phyloP scores from a whole-genome alignment of 345 rosid species.

The Litchi chinensis region DNA sequence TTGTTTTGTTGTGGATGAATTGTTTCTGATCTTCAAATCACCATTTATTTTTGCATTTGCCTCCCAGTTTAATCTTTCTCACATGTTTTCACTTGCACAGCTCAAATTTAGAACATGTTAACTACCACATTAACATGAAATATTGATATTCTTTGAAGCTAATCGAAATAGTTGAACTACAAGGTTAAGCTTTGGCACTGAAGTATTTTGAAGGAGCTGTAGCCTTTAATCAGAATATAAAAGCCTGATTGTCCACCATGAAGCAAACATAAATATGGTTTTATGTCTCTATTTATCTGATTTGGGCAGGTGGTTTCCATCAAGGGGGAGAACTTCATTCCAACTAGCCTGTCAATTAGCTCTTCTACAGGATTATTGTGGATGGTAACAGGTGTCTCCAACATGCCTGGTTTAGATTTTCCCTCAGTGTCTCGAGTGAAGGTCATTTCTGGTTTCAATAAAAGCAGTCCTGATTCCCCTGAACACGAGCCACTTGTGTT shows the following conservation, averaged over 20 bases:
- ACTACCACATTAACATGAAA: neutral
- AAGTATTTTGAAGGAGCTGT: neutral
- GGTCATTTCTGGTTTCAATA: constrained; percentile 43
- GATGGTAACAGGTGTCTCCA: constrained; percentile 81
- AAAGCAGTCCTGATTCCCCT: constrained; percentile 18
- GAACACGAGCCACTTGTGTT: constrained; percentile 37
- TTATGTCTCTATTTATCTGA: constrained; percentile 5
- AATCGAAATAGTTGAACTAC: neutral
- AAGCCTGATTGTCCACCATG: neutral
- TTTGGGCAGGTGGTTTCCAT: constrained; percentile 54
- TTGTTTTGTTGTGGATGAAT: neutral
- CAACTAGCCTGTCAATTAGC: constrained; percentile 62
- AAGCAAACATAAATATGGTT: neutral
- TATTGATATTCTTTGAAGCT: neutral
- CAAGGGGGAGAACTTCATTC: constrained; percentile 65
- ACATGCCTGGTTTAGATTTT: constrained; percentile 48
- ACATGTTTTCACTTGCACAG: neutral
- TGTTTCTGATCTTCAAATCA: constrained; percentile 8
- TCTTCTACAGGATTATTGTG: constrained; percentile 51
- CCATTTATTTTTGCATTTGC: neutral
- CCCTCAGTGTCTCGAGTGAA: constrained; percentile 55
- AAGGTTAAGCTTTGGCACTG: neutral
- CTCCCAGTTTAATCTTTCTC: neutral
- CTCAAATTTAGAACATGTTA: neutral
- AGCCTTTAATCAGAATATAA: neutral